phyloP scores from a whole-genome alignment of 305 asterid genomes.

The Solanum hybrid region DNA sequence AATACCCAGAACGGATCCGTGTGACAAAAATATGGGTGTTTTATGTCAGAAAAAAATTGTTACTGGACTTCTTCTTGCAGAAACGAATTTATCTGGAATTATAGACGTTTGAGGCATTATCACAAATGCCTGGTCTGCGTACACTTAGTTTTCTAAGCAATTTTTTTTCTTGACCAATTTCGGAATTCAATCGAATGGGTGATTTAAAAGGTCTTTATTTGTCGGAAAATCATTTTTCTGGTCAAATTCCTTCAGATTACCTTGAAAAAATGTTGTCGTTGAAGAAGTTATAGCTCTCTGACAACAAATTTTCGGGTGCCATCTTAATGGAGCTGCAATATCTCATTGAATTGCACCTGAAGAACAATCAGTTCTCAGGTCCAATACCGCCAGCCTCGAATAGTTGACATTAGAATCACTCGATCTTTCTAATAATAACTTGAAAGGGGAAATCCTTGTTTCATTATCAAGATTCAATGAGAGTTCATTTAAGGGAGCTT shows the following conservation, averaged over 20 bases:
- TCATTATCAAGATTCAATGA: constrained; percentile 24
- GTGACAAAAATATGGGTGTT: too few species aligned
- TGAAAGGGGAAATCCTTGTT: constrained; percentile 54
- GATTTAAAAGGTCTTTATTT: constrained; percentile 45
- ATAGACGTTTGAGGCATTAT: constrained; percentile 50
- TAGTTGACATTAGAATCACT: constrained; percentile 26
- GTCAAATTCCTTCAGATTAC: constrained; percentile 48
- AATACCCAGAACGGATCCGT: too few species aligned
- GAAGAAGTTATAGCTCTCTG: constrained; percentile 63
- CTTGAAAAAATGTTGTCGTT: constrained; percentile 34
- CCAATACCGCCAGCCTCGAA: neutral
- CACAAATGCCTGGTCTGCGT: constrained; percentile 38
- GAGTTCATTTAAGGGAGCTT: constrained; percentile 38
- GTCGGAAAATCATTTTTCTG: constrained; percentile 50
- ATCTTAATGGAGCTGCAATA: constrained; percentile 19
- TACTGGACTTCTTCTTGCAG: too few species aligned
- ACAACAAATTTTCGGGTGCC: constrained; percentile 54
- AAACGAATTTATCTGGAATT: constrained; percentile 39
- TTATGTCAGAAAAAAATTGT: too few species aligned
- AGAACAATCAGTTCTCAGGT: too few species aligned
- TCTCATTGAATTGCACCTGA: too few species aligned
- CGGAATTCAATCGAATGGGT: constrained; percentile 10
- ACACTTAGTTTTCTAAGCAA: constrained; percentile 36
- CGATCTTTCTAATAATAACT: constrained; percentile 43
- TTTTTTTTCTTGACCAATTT: constrained; percentile 46